phyloP scores from a whole-genome alignment of 768 basidiomycete genomes.

The Suillus ampliporus region DNA sequence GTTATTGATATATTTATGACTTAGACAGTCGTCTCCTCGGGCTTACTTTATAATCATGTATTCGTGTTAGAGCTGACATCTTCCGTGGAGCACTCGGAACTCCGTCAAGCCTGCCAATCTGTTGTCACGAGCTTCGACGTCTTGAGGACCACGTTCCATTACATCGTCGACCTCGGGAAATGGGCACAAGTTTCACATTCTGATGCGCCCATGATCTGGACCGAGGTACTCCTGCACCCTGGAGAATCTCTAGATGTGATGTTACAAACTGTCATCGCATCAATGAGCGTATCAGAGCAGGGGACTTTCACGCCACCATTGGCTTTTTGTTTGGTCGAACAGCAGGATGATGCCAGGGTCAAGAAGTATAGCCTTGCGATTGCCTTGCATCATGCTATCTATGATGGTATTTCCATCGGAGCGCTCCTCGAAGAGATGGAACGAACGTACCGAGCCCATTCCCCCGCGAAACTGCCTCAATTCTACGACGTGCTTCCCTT shows the following conservation, averaged over 20 bases:
- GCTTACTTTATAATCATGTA: slow-evolving; percentile 38
- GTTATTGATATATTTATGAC: neutral
- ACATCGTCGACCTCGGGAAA: slow-evolving; percentile 38
- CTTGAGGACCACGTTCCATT: slow-evolving; percentile 55
- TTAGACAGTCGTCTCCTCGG: slow-evolving; percentile 36
- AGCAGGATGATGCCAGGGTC: slow-evolving; percentile 15
- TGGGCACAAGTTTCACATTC: slow-evolving; percentile 40
- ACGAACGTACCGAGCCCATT: slow-evolving; percentile 33
- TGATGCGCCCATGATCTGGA: slow-evolving; percentile 28
- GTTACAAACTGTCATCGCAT: slow-evolving; percentile 18
- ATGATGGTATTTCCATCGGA: slow-evolving; percentile 51
- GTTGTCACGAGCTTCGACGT: slow-evolving; percentile 42
- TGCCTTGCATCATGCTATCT: slow-evolving; percentile 53
- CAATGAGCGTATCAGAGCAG: slow-evolving; percentile 25
- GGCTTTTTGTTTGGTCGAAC: slow-evolving; percentile 7
- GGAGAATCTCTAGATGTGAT: slow-evolving; percentile 17
- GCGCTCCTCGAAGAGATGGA: slow-evolving; percentile 41
- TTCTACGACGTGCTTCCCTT: slow-evolving; percentile 46
- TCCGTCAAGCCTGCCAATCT: slow-evolving; percentile 45
- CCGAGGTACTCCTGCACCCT: slow-evolving; percentile 17
- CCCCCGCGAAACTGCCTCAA: slow-evolving; percentile 25
- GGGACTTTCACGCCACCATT: slow-evolving; percentile 35
- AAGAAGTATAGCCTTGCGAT: slow-evolving; percentile 36
- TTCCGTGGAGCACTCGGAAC: slow-evolving; percentile 29
- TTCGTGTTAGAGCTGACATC: slow-evolving; percentile 31